Percentiles rank a stretch among this genome's conserved stretches.
These are phyloP conservation scores for Trichoderma atroviride DNA, from an alignment of 2,329 filamentous ascomycete species.

Conservation along the genomic window DNA sequence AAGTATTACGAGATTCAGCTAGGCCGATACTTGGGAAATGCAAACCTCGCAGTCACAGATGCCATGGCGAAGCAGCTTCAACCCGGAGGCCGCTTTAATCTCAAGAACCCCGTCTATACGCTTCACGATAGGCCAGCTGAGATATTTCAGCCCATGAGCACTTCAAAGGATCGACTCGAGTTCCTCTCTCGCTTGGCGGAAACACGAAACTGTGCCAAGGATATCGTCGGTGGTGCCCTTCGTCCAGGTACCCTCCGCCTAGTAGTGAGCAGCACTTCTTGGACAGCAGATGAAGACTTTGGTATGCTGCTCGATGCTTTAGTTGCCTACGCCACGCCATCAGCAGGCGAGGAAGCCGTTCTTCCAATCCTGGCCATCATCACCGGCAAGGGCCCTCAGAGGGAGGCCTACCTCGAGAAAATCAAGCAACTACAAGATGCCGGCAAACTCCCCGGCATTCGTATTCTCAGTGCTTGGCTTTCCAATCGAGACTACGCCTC, in stretches of 20 bases:
- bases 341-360: slow-evolving; percentile 45
- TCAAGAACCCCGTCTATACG: slow-evolving; percentile 67
- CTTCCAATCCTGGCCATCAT: slow-evolving; percentile 85
- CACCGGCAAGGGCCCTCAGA: slow-evolving; percentile 89
- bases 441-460: slow-evolving; percentile 69
- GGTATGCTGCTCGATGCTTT: slow-evolving; percentile 82
- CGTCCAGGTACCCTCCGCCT: slow-evolving; percentile 66
- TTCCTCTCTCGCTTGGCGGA: slow-evolving; percentile 70
- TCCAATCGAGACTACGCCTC: slow-evolving; percentile 80
- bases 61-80: slow-evolving; percentile 80
- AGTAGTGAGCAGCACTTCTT: slow-evolving; percentile 91
- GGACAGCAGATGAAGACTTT: slow-evolving; percentile 97
- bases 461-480: slow-evolving; percentile 82
- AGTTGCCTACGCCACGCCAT: slow-evolving; percentile 65
- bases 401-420: slow-evolving; percentile 69
- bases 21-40: slow-evolving; percentile 65
- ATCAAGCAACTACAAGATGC: slow-evolving; percentile 63
- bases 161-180: slow-evolving; percentile 48
- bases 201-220: slow-evolving; percentile 60
- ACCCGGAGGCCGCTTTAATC: slow-evolving; percentile 60
- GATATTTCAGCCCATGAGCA: slow-evolving; percentile 73
- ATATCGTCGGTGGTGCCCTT: slow-evolving; percentile 60
- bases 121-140: slow-evolving; percentile 85
- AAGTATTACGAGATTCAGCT: slow-evolving; percentile 76
- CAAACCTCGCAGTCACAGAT: slow-evolving; percentile 84